Evolutionary conservation across 192 early-diverging fungal genomes (phyloP), one percentile per base, ranked within the genome.

Genomic region (Backusella liffmaniae): DNA sequence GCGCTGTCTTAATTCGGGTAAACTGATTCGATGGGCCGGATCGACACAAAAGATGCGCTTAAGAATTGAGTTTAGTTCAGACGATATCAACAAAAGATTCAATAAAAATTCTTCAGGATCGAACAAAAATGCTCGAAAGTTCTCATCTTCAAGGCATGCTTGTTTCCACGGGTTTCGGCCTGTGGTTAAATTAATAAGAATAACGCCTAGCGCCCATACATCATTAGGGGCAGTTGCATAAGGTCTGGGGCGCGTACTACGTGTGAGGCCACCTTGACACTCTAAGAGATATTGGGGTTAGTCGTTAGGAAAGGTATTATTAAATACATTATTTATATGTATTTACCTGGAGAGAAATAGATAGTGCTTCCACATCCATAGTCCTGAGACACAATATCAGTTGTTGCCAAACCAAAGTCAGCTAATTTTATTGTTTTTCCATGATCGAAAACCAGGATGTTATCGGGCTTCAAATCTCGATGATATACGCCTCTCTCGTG

Each of bases 331-430:
- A 26, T 44, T 44, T 13, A 44, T 44, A 44, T 32, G 3, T 44
- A 44, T 29, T 73, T 77, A 79, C 75, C 85, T 53, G 90, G 86
- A 1, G 90, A 84, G 79, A 88, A 85, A 72, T 88, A 85, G 78
- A 88, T 88, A 5, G 86, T 84, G 70, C 88, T 91, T 41, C 96
- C 96, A 79, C 95, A 96, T 65, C 95, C 96, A 89, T 94, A 93
- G 73, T 96, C 96, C 30, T 80, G 84, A 18, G 94, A 95, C 53
- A 90, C 87, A 67, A 86, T 83, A 70, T 94, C 89, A 70, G 83
- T 88, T 66, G 96, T 96, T 18, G 96, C 93, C 41, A 97, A 90
- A 8, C 96, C 96, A 91, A 97, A 97, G 85, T 97, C 96, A 13
- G 94, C 93, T 16, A 97, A 84, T 84, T 96, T 96, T 67, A 96